Evolutionary conservation across 1,139 yeast species (phyloP), one percentile per base, ranked within the genome.

Genomic region (Pichia sp.): DNA sequence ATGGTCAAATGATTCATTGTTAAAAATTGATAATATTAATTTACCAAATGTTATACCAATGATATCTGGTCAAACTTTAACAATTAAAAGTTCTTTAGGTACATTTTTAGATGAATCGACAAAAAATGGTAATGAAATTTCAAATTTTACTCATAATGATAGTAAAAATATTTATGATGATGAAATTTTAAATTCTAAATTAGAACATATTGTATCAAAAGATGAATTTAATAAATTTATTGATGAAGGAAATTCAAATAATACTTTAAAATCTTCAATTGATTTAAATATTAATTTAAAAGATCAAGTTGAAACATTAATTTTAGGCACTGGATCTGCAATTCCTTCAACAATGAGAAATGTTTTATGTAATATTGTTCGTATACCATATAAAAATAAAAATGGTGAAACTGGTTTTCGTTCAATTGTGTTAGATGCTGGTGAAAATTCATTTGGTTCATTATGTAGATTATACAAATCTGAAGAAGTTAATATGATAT

Each of bases 291-390:
- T 25, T 8, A 39, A 47, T 16, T 47, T 76, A 45, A 70, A 67
- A 48, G 78, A 73, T 40, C 76, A 80, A 51, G 81, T 87, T 0
- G 92, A 87, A 55, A 67, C 84, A 0, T 68, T 86, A 16, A 84
- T 96, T 0, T 65, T 92, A 7, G 99, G 99, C 8, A 92, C 98
- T 0, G 98, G 98, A 0, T 84, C 95, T 27, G 95, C 98, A 0
- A 66, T 87, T 37, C 99, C 99, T 0, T 80, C 95, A 0, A 76
- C 80, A 47, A 77, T 80, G 55, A 73, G 98, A 54, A 94, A 94
- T 59, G 97, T 92, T 1, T 74, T 86, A 26, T 83, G 94, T 1
- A 84, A 86, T 26, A 61, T 89, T 27, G 71, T 89, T 4, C 74
- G 96, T 52, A 58, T 87, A 1, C 96, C 96, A 1, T 71, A 62